Evolutionary conservation across 495 filamentous ascomycete species (phyloP).

Genomic region (Amorphotheca resinae): DNA sequence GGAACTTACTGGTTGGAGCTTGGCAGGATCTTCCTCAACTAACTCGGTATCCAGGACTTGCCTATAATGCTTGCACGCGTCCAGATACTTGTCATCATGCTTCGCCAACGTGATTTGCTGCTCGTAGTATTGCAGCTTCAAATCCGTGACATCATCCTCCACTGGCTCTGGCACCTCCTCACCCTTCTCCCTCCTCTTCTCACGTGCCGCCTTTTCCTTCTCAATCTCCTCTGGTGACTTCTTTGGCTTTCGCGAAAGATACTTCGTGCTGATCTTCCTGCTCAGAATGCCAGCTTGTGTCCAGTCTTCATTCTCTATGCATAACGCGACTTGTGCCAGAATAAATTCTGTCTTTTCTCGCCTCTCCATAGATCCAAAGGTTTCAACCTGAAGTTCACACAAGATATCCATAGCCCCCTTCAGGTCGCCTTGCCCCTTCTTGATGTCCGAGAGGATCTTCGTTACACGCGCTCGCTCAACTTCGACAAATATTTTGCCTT

Average conservation of each 20-base stretch:
- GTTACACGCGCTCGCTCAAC: conserved; percentile 94
- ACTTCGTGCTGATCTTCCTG: conserved; percentile 92
- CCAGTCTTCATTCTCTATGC: conserved; percentile 94
- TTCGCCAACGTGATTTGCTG: conserved; percentile 91
- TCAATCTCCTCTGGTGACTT: conserved; percentile 76
- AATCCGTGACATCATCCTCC: conserved; percentile 85
- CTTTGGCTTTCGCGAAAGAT: conserved; percentile 79
- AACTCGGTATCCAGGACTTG: conserved; percentile 92
- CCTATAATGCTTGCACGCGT: conserved; percentile 92
- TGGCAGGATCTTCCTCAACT: conserved; percentile 75
- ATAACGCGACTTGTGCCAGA: conserved; percentile 83
- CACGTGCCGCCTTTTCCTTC: conserved; percentile 74
- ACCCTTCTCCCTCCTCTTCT: conserved; percentile 63
- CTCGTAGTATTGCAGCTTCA: conserved; percentile 93
- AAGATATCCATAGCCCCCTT: conserved; percentile 82
- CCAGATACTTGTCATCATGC: conserved; percentile 93
- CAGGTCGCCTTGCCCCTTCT: conserved; percentile 85
- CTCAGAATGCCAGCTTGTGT: conserved; percentile 88
- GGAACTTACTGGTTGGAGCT: conserved; percentile 64
- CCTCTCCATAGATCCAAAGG: conserved; percentile 93
- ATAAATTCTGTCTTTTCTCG: conserved; percentile 98
- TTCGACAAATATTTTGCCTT: conserved; percentile 99
- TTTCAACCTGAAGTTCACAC: conserved; percentile 97
- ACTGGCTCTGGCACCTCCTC: conserved; percentile 66
- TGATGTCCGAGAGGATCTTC: conserved; percentile 89